Percentiles rank a stretch among this genome's conserved stretches.
Evolutionary conservation across 75 land plant genomes (phyloP).

Genomic region (Cunninghamia lanceolata): DNA sequence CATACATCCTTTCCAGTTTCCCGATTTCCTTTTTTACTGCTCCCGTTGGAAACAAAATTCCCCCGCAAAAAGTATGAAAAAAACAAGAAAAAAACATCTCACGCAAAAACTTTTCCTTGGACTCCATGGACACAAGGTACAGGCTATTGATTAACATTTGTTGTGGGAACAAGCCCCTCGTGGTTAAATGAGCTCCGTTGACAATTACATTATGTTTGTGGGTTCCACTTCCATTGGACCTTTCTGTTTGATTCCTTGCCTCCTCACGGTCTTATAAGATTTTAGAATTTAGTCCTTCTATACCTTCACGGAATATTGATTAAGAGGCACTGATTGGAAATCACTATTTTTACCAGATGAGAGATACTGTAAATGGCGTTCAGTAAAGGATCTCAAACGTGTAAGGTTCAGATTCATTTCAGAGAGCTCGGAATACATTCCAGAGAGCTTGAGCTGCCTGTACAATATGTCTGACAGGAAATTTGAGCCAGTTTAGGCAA

Average conservation of each 20-base stretch:
- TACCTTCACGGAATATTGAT: too few relatives aligned
- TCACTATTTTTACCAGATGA: too few relatives aligned
- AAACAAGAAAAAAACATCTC: too few relatives aligned
- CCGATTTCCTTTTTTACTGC: neutral
- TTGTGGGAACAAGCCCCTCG: slow-evolving; percentile 1
- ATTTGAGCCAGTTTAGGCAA: too few relatives aligned
- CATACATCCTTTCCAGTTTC: too few relatives aligned
- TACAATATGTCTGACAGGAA: too few relatives aligned
- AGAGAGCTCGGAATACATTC: too few relatives aligned
- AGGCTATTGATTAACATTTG: neutral
- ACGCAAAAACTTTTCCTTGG: neutral
- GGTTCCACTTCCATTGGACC: neutral
- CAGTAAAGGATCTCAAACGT: too few relatives aligned
- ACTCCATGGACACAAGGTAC: neutral
- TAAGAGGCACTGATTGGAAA: too few relatives aligned
- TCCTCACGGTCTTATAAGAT: neutral
- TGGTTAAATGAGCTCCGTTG: neutral
- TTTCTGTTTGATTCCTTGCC: neutral
- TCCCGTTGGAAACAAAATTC: neutral
- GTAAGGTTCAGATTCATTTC: too few relatives aligned
- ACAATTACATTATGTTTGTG: neutral
- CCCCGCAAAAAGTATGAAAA: neutral
- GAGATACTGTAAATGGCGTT: too few relatives aligned
- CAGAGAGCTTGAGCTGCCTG: too few relatives aligned
- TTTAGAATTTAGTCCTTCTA: neutral